These are phyloP conservation scores for Achaetomium macrosporum DNA, from an alignment of 2,329 filamentous ascomycete genomes.

Conservation along the genomic window DNA sequence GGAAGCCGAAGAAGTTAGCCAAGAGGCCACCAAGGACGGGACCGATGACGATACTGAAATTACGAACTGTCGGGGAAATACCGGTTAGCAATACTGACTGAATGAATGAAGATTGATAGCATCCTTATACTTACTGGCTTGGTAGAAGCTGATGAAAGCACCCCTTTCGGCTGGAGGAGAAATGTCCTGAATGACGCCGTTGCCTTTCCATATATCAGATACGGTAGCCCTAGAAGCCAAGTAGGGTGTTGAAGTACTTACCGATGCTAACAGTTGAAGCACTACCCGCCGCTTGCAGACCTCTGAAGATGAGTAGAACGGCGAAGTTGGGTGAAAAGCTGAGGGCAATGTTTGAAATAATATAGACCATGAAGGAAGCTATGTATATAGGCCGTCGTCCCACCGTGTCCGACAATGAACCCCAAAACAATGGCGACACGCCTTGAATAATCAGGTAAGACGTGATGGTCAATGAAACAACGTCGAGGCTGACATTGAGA, in stretches of 20 bases:
- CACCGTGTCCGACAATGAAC: not conserved
- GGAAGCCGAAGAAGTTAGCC: constrained; percentile 1
- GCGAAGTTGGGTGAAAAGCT: constrained; percentile 5
- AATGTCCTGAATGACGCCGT: constrained; percentile 3
- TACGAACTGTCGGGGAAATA: not conserved
- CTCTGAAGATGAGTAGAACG: constrained; percentile 1
- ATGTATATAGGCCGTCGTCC: not conserved
- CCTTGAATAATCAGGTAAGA: constrained; percentile 4
- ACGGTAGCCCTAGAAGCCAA: not conserved
- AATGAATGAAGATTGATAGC: not conserved
- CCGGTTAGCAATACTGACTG: not conserved
- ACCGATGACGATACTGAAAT: constrained; percentile 1
- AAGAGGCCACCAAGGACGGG: not conserved
- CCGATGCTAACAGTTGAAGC: constrained; percentile 4
- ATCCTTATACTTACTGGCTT: constrained; percentile 1
- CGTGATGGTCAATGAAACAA: constrained; percentile 1
- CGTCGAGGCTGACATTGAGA: not conserved
- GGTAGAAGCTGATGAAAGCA: constrained; percentile 6
- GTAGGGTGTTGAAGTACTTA: not conserved
- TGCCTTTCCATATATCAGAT: constrained; percentile 1
- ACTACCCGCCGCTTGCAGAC: constrained; percentile 1
- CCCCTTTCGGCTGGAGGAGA: constrained; percentile 1
- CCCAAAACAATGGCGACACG: constrained; percentile 2
- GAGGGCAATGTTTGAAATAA: constrained; percentile 1
- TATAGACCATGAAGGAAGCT: constrained; percentile 1